Base-by-base conservation (phyloP, 2,329 filamentous ascomycete species). In the Dactylellina cionopaga region DNA sequence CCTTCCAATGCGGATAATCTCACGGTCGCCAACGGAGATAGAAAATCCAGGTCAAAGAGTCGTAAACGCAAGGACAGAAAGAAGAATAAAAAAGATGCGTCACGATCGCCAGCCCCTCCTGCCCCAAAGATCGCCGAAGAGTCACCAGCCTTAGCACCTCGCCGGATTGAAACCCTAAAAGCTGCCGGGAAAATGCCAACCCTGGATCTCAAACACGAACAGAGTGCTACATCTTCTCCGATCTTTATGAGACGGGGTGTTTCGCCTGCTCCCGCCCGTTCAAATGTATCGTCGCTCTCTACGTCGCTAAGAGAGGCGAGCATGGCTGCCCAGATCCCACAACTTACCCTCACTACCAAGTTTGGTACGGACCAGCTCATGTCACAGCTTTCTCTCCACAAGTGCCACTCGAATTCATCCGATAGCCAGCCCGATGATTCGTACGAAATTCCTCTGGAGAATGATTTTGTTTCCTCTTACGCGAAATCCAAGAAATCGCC, bases 401-500 rank as follows among this genome's bases (percentile, higher is more conserved):
- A 72, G 9, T 72, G 52, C 25, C 55, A 64, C 13, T 72, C 68
- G 19, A 52, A 58, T 17, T 64, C 62, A 13, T 52, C 60, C 1
- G 62, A 74, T 24, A 46, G 56, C 10, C 54, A 68, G 6, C 41
- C 62, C 4, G 63, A 63, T 46, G 63, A 74, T 37, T 62, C 69
- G 13, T 74, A 66, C 15, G 69, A 68, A 58, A 44, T 66, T 15
- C 62, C 60, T 5, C 47, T 74, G 5, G 69, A 74, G 19, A 35
- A 68, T 27, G 69, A 74, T 27, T 74, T 68, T 19, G 49, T 74
- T 5, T 66, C 69, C 15, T 68, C 60, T 1, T 68, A 59, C 37
- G 68, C 68, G 2, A 72, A 65, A 41, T 65, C 59, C 4, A 72
- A 72, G 37, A 72, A 72, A 25, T 72, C 68, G 15, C 68, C 68